Conservation (phyloP, 139 green algal species). For the Gonium pectorale region DNA sequence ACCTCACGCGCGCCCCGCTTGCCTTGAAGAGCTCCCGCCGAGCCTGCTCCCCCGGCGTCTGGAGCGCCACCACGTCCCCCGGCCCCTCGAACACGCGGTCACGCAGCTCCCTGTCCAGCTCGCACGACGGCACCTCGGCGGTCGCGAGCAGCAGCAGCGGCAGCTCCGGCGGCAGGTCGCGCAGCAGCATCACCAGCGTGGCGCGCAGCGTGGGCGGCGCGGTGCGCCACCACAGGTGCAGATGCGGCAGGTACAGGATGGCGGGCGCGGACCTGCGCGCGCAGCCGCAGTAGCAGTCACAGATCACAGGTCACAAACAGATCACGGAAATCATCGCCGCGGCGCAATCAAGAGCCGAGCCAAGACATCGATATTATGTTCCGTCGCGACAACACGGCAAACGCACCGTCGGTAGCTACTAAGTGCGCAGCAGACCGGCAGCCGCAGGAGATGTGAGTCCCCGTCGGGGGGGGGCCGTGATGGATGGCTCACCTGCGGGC, state of each 20-base stretch:
- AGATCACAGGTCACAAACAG: too few species aligned
- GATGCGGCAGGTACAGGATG: constrained; percentile 92
- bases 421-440: too few species aligned
- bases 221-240: constrained; percentile 76
- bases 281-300: too few species aligned
- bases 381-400: too few species aligned
- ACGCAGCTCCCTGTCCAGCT: constrained; percentile 51
- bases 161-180: constrained; percentile 83
- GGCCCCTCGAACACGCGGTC: not conserved
- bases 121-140: constrained; percentile 64
- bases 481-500: constrained; percentile 65
- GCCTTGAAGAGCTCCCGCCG: constrained; percentile 53
- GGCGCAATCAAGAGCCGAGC: too few species aligned
- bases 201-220: constrained; percentile 78
- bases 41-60: constrained; percentile 22
- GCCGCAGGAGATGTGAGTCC: too few species aligned
- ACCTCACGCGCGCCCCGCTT: too few species aligned
- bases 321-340: too few species aligned
- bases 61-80: constrained; percentile 48
- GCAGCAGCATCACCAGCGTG: constrained; percentile 84
- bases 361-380: too few species aligned
- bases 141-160: constrained; percentile 92
- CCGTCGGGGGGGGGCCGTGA: too few species aligned
- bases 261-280: constrained; percentile 77
- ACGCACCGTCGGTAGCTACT: too few species aligned